Evolutionary conservation across 1,139 yeast species (phyloP).

Genomic region (Suhomyces maxii): DNA sequence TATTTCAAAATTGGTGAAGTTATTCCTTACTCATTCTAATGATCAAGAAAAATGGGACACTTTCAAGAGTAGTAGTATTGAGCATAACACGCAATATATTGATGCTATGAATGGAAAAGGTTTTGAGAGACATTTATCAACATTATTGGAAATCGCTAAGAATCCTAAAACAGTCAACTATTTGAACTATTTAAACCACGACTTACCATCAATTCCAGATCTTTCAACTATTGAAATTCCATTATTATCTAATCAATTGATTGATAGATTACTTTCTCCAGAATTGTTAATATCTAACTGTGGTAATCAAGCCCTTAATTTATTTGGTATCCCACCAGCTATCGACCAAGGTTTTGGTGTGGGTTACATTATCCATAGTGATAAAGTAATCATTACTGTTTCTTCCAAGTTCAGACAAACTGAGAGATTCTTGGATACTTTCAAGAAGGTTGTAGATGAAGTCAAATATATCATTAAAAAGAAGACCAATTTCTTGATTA

Average conservation of each 20-base stretch:
- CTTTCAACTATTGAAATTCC: conserved; percentile 27
- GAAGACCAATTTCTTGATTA: conserved; percentile 35
- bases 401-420: conserved; percentile 78
- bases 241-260: conserved; percentile 59
- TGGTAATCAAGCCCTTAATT: conserved; percentile 73
- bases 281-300: conserved; percentile 57
- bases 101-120: conserved; percentile 64
- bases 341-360: conserved; percentile 74
- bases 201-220: conserved; percentile 25
- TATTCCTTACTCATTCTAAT: conserved; percentile 56
- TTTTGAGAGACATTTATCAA: conserved; percentile 69
- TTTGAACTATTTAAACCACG: conserved; percentile 45
- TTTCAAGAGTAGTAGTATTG: conserved; percentile 52
- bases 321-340: conserved; percentile 79
- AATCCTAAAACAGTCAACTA: conserved; percentile 32
- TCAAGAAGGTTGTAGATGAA: conserved; percentile 59
- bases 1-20: conserved; percentile 56
- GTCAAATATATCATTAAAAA: conserved; percentile 48
- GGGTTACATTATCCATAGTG: conserved; percentile 72
- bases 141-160: conserved; percentile 50
- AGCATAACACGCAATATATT: conserved; percentile 49
- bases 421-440: conserved; percentile 61
- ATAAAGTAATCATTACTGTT: conserved; percentile 57
- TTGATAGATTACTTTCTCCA: conserved; percentile 42
- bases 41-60: conserved; percentile 49